phyloP scores from a whole-genome alignment of 1,284 basidiomycete genomes.

The Boletus subluridellus region DNA sequence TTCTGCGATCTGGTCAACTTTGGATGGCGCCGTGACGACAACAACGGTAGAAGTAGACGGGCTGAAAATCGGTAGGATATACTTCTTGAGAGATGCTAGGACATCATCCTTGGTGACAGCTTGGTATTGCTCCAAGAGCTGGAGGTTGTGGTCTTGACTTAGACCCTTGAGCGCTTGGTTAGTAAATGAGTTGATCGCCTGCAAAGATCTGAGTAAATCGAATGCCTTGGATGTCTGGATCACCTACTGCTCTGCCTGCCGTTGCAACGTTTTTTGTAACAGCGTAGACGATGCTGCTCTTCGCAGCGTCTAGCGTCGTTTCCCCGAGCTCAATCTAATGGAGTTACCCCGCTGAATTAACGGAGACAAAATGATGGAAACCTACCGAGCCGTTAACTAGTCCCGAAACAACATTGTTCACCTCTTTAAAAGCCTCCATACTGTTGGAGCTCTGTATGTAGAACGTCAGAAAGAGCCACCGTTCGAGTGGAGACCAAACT shows the following conservation, averaged over 20 bases:
- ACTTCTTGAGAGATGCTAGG: constrained; percentile 61
- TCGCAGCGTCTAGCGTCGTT: constrained; percentile 86
- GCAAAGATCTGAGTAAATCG: constrained; percentile 3
- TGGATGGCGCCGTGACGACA: constrained; percentile 79
- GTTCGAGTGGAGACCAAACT: constrained; percentile 25
- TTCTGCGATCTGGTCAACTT: constrained; percentile 69
- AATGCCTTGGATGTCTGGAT: neutral
- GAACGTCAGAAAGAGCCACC: constrained; percentile 2
- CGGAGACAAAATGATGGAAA: constrained; percentile 11
- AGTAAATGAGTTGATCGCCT: constrained; percentile 78
- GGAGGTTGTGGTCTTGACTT: constrained; percentile 66
- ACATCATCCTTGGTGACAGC: constrained; percentile 77
- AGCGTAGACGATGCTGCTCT: constrained; percentile 85
- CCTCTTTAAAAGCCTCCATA: constrained; percentile 81
- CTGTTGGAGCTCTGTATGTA: constrained; percentile 76
- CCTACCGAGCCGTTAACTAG: constrained; percentile 77
- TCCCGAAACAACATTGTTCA: constrained; percentile 68
- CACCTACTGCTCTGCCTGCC: constrained; percentile 74
- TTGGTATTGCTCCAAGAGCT: constrained; percentile 77
- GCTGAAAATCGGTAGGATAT: constrained; percentile 88
- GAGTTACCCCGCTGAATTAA: constrained; percentile 5
- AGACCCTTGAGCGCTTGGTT: constrained; percentile 87
- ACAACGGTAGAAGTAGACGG: constrained; percentile 75
- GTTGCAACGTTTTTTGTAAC: constrained; percentile 83
- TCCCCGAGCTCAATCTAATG: constrained; percentile 78